Base-by-base conservation (phyloP, 23 red algal species). In the Gracilaria caudata region DNA sequence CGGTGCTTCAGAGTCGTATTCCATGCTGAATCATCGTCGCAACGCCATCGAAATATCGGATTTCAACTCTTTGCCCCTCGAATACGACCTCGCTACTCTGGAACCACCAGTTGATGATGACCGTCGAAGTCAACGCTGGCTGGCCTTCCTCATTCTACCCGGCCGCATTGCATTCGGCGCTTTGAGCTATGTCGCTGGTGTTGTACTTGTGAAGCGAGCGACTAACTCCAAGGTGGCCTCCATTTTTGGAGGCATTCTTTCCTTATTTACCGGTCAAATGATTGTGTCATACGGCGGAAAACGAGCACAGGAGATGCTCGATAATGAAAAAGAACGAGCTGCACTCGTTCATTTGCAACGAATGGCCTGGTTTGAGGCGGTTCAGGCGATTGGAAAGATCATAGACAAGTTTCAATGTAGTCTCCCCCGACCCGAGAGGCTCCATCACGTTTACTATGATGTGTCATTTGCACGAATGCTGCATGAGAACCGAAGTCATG, bases 301-400 rank as follows among this genome's bases (percentile, higher is more conserved):
- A 34, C 5, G 41, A 36, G 63, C 63, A 25, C 71, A 72, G 7
- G 29, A 79, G 35, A 10, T 58, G 29, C 13, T 49, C 24, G 45
- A 86, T 21, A 30, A 0, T 9, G 63, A 72, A 51, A 60, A 30
- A 23, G 85, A 60, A 49, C 4, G 45, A 45, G 68, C 85, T 0
- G 73, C 25, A 0, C 45, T 41, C 34, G 80, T 63, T 35, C 64
- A 70, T 28, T 45, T 54, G 7, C 68, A 89, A 20, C 85, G 68
- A 3, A 89, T 89, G 70, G 72, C 71, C 13, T 91, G 87, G 87
- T 60, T 74, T 47, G 87, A 91, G 26, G 87, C 87, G 14, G 68
- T 91, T 47, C 77, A 82, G 37, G 87, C 87, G 10, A 76, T 91
- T n/a, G 77, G 87, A 4, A 91, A 91, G 61, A 91, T 91, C 49